These are phyloP conservation scores for Iberis pinnata DNA, from an alignment of 345 rosid genomes.

Conservation along the genomic window DNA sequence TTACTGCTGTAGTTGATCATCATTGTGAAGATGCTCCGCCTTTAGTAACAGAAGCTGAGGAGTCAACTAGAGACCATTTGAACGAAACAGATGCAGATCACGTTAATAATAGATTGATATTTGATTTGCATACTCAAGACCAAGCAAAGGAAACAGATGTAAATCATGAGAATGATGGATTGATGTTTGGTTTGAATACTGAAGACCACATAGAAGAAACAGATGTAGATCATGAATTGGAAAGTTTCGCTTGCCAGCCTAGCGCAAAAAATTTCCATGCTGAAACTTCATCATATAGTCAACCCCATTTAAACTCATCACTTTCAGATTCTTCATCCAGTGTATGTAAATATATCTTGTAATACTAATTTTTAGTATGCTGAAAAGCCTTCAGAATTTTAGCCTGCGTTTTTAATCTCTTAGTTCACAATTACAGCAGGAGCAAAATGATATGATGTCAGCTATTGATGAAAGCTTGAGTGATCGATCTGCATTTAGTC, in stretches of 20 bases:
- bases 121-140: constrained; percentile 12
- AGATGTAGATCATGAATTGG: constrained; percentile 24
- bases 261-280: constrained; percentile 33
- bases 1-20: constrained; percentile 31
- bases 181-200: constrained; percentile 21
- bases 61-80: constrained; percentile 27
- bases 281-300: constrained; percentile 36
- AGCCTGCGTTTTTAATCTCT: constrained; percentile 11
- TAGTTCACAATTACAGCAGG: constrained; percentile 37
- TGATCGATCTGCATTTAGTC: constrained; percentile 44
- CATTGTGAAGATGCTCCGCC: constrained; percentile 29
- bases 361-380: constrained; percentile 15
- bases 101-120: constrained; percentile 21
- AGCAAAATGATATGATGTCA: constrained; percentile 41
- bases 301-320: constrained; percentile 32
- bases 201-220: constrained; percentile 18
- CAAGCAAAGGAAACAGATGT: constrained; percentile 27
- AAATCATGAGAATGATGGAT: constrained; percentile 26
- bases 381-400: constrained; percentile 6
- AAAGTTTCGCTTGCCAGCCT: constrained; percentile 28
- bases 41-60: constrained; percentile 27
- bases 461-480: constrained; percentile 44
- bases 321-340: constrained; percentile 40
- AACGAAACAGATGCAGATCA: constrained; percentile 18
- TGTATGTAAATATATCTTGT: constrained; percentile 35